Evolutionary conservation across 2,329 filamentous ascomycete genomes (phyloP).

Genomic region (Apiospora phragmitis): DNA sequence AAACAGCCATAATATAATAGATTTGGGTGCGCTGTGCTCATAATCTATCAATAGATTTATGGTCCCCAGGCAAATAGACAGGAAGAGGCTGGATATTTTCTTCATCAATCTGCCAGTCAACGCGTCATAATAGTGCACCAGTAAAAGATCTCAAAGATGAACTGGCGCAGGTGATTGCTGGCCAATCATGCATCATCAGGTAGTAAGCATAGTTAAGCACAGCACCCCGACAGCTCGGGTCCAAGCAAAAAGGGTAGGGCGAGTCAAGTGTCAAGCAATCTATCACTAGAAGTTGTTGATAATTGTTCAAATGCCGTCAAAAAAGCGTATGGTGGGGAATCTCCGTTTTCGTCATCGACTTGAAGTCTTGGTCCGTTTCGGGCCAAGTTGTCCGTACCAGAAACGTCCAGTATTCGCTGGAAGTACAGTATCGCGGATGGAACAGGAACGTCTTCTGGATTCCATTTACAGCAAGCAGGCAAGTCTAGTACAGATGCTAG

Average conservation of each 20-base stretch:
- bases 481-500: not conserved
- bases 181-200: not conserved
- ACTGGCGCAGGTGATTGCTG: not conserved
- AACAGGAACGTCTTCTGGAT: not conserved
- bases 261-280: not conserved
- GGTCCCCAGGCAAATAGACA: not conserved
- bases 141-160: not conserved
- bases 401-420: not conserved
- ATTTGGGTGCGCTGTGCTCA: not conserved
- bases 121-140: conserved; percentile 2
- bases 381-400: not conserved
- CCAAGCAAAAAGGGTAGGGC: not conserved
- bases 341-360: not conserved
- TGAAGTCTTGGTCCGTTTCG: not conserved
- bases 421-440: not conserved
- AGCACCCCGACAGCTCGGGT: not conserved
- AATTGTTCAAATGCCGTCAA: not conserved
- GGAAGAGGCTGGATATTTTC: too few species aligned
- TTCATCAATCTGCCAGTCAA: not conserved
- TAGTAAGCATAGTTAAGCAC: not conserved
- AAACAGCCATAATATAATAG: not conserved
- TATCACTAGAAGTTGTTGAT: not conserved
- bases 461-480: not conserved
- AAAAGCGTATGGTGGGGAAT: not conserved
- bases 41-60: not conserved